Conservation (phyloP, 176 grass and related monocot genomes). For the Saccharum officinarum region DNA sequence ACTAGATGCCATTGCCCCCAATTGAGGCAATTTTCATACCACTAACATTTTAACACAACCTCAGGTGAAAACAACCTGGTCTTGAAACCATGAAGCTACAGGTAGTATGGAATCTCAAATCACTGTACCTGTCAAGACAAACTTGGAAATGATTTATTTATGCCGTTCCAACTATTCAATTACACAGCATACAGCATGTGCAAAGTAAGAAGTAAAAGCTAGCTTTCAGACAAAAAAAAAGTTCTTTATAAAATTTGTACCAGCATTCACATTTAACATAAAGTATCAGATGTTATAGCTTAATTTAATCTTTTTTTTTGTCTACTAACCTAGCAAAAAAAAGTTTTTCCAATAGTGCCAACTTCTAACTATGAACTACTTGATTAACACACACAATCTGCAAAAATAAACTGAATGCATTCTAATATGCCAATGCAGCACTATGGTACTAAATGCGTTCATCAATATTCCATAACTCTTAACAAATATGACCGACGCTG, state of each 20-base stretch:
- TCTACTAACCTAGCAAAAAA: neutral
- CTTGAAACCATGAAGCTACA: conserved; percentile 45
- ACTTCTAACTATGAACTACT: neutral
- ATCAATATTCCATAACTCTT: conserved; percentile 17
- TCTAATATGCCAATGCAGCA: conserved; percentile 18
- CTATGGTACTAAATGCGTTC: conserved; percentile 16
- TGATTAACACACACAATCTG: neutral
- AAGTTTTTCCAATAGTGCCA: neutral
- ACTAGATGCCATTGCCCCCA: conserved; percentile 60
- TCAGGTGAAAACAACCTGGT: conserved; percentile 20
- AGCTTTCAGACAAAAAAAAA: conserved; percentile 13
- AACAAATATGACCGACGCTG: neutral
- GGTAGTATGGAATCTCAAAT: conserved; percentile 28
- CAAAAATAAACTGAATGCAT: conserved; percentile 23
- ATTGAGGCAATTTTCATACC: conserved; percentile 34
- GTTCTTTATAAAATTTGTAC: neutral
- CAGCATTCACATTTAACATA: conserved; percentile 3
- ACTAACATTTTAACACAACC: conserved; percentile 28
- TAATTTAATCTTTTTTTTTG: neutral
- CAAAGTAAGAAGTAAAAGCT: neutral
- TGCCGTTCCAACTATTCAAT: neutral
- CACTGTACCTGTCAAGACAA: conserved; percentile 38
- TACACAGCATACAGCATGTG: neutral
- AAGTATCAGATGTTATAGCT: neutral
- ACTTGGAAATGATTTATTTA: neutral